phyloP scores from a whole-genome alignment of 148 eudicot species.

The Cornus suecica region DNA sequence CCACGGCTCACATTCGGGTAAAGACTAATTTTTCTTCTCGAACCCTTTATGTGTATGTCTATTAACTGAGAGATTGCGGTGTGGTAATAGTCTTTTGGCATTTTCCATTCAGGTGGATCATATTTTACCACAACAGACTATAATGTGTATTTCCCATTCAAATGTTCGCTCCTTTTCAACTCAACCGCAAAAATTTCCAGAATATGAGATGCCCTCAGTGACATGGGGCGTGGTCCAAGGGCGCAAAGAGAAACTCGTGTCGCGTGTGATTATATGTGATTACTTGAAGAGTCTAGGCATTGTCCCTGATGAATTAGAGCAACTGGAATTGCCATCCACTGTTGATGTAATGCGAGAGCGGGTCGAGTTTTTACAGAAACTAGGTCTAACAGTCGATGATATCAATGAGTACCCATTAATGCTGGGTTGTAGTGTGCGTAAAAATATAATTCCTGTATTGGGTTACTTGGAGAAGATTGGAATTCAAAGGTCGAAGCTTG shows the following conservation, averaged over 20 bases:
- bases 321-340: constrained; percentile 82
- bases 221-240: constrained; percentile 99
- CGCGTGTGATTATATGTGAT: constrained; percentile 84
- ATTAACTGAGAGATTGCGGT: background rate
- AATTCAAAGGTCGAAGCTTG: constrained; percentile 64
- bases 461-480: constrained; percentile 89
- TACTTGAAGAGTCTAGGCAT: constrained; percentile 78
- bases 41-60: background rate
- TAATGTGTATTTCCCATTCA: constrained; percentile 26
- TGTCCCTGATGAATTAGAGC: constrained; percentile 79
- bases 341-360: constrained; percentile 94
- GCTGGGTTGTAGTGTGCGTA: constrained; percentile 90
- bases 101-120: constrained; percentile 72
- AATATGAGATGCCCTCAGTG: constrained; percentile 92
- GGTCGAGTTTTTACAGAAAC: constrained; percentile 85
- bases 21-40: background rate
- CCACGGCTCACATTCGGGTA: constrained; percentile 95
- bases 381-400: constrained; percentile 83
- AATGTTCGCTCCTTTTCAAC: constrained; percentile 46
- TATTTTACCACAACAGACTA: constrained; percentile 89
- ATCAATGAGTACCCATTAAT: constrained; percentile 84
- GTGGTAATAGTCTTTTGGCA: background rate
- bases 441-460: constrained; percentile 84
- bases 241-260: constrained; percentile 79
- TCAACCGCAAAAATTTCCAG: constrained; percentile 59